phyloP scores from a whole-genome alignment of 768 basidiomycete genomes.

The Kwoniella mangroviensis region DNA sequence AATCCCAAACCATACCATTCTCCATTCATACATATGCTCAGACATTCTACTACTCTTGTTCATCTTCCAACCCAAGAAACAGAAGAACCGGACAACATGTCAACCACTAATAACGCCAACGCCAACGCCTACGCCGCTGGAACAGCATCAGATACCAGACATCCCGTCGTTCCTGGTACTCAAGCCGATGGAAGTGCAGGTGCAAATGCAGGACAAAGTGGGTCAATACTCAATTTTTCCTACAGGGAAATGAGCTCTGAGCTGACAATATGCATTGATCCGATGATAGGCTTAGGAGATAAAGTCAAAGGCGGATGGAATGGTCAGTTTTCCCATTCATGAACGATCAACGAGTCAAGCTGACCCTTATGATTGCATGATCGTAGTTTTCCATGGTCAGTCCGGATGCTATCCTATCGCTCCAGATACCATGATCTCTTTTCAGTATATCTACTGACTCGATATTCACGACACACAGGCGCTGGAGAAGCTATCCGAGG shows the following conservation, averaged over 20 bases:
- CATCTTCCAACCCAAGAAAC: not conserved
- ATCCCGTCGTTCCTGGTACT: conserved; percentile 5
- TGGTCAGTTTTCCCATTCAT: conserved; percentile 26
- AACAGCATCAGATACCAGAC: not conserved
- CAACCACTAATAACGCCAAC: conserved; percentile 11
- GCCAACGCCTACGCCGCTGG: conserved; percentile 21
- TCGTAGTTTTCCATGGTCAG: conserved; percentile 40
- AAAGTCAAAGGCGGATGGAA: conserved; percentile 40
- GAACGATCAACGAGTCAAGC: too few relatives aligned
- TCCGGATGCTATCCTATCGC: not conserved
- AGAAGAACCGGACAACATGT: conserved; percentile 2
- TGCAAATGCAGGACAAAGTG: conserved; percentile 18
- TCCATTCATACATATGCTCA: not conserved
- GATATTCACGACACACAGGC: conserved; percentile 13
- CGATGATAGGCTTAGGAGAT: conserved; percentile 31
- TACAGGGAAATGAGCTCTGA: not conserved
- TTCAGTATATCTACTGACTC: not conserved
- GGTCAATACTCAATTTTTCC: not conserved
- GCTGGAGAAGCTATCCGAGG: conserved; percentile 46
- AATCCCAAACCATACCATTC: not conserved
- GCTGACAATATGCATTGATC: not conserved
- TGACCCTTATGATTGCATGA: not conserved
- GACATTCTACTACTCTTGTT: not conserved
- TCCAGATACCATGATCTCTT: not conserved
- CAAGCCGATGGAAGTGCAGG: conserved; percentile 22